phyloP scores from a whole-genome alignment of 2,329 filamentous ascomycete genomes.

The Monilinia vaccinii-corymbosi region DNA sequence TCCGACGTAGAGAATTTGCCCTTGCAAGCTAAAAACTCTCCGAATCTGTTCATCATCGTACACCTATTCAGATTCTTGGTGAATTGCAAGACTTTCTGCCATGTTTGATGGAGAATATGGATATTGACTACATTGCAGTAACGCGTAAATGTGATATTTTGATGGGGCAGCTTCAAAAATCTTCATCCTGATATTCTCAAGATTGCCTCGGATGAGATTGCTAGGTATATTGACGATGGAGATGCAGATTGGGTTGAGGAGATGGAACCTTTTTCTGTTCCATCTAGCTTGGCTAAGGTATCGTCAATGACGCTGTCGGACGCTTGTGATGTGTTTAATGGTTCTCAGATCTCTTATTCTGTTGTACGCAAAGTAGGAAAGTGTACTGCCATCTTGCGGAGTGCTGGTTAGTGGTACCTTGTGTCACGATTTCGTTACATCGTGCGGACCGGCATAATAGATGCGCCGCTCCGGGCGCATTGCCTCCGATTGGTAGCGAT shows the following conservation, averaged over 20 bases:
- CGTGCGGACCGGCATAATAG: too few relatives aligned
- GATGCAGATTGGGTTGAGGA: neutral
- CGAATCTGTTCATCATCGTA: neutral
- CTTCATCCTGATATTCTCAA: neutral
- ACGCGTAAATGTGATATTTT: neutral
- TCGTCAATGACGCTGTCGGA: neutral
- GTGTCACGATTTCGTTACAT: too few relatives aligned
- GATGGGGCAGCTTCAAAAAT: neutral
- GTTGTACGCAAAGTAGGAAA: neutral
- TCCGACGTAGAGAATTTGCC: neutral
- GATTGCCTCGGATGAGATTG: neutral
- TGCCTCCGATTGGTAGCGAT: too few relatives aligned
- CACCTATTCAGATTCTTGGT: neutral
- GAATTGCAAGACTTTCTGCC: neutral
- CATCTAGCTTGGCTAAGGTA: neutral
- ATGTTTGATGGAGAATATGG: neutral
- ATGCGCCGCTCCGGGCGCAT: too few relatives aligned
- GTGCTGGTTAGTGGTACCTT: too few relatives aligned
- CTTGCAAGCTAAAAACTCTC: neutral
- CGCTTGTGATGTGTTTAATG: neutral
- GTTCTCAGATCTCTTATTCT: neutral
- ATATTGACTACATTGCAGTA: neutral
- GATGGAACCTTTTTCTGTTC: neutral
- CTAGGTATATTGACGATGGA: neutral
- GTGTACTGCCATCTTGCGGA: too few relatives aligned